Base-by-base conservation (phyloP, 2,329 filamentous ascomycete genomes). In the Alternaria rosae region DNA sequence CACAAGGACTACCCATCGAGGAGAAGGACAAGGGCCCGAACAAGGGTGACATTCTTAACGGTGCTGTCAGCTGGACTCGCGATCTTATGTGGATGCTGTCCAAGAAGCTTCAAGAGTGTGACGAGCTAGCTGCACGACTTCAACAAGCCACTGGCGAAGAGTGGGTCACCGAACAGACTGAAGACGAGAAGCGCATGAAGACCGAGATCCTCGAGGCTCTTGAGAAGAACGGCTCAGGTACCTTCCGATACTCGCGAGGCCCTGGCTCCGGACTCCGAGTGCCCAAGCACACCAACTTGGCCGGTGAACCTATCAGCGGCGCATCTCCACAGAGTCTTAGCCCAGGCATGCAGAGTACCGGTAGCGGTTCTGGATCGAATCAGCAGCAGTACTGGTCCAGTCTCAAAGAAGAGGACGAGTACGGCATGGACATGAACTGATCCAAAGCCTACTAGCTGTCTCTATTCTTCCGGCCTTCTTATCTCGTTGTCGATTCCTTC, bases 1-100 rank as follows among this genome's bases (percentile, higher is more conserved):
- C 93, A 6, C 94, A 94, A 67, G 93, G 94, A 13, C 86, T 98
- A 28, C 94, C 95, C 0, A 87, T 97, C 35, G 95, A 99, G 73
- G 95, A 98, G 70, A 98, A 98, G 79, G 95, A 99, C 82, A 98
- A 98, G 78, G 95, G 95, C 0, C 95, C 95, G 6, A 98, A 98
- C 85, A 99, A 99, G 82, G 95, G 95, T 51, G 95, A 99, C 73
- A 98, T 99, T 62, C 89, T 99, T 72, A 98, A 98, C 75, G 94
- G 95, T 28, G 92, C 94, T 32, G 95, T 98, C 56, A 93, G 93
- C 81, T 99, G 95, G 95, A 97, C 93, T 64, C 89, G 94, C 66
- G 95, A 99, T 81, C 85, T 99, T 54, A 97, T 98, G 93, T 98
- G 95, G 95, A 91, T 96, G 83, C 84, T 97, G 62, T 90, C 97